A percentile compares a stretch with the other conserved stretches of the same genome.
phyloP scores from a whole-genome alignment of 2,329 filamentous ascomycete genomes.

The Alternaria rosae region DNA sequence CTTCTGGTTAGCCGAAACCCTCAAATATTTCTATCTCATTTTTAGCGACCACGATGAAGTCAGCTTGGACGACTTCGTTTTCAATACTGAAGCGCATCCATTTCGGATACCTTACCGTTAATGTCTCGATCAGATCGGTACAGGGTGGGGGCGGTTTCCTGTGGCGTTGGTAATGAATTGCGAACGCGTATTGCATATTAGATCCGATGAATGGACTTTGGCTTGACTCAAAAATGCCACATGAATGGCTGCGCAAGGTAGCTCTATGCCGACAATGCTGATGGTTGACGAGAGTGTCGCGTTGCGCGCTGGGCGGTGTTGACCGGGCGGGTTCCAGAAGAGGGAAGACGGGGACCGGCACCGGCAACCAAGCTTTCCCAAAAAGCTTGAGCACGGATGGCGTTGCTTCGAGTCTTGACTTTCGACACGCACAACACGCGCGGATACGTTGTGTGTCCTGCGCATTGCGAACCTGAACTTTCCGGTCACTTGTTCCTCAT shows the following conservation, averaged over 20 bases:
- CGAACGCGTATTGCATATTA: not conserved
- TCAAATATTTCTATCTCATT: constrained; percentile 60
- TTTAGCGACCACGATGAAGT: constrained; percentile 53
- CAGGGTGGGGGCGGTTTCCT: not conserved
- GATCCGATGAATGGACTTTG: not conserved
- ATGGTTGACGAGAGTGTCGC: not conserved
- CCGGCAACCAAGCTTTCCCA: constrained; percentile 18
- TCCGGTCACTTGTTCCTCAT: not conserved
- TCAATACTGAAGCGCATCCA: constrained; percentile 58
- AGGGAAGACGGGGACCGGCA: not conserved
- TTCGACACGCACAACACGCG: not conserved
- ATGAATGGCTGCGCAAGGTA: not conserved
- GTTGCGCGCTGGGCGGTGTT: not conserved
- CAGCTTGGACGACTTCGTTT: constrained; percentile 55
- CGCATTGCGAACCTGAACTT: not conserved
- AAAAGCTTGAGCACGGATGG: constrained; percentile 15
- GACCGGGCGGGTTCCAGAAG: not conserved
- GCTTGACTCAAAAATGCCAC: not conserved
- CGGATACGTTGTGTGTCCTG: not conserved
- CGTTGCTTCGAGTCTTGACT: constrained; percentile 1
- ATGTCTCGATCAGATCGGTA: not conserved
- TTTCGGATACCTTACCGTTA: constrained; percentile 40
- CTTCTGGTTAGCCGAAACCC: constrained; percentile 59
- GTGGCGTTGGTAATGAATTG: not conserved
- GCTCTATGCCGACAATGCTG: not conserved